Evolutionary conservation across 306 rosid species (phyloP).

Genomic region (Prunus armeniaca): DNA sequence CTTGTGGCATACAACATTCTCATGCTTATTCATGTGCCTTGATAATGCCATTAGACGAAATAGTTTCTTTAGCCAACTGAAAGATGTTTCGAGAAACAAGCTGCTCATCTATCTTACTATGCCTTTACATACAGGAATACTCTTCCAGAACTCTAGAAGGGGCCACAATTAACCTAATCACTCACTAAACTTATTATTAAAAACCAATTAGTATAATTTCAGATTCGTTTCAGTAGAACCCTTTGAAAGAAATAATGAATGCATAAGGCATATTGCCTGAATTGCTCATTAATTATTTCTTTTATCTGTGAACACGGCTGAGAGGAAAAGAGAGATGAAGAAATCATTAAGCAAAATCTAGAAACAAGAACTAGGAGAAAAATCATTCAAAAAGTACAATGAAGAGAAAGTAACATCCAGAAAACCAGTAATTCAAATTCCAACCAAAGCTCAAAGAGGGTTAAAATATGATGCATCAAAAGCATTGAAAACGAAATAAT

Average conservation of each 20-base stretch:
- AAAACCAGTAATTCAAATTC: neutral
- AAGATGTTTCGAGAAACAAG: neutral
- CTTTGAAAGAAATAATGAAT: neutral
- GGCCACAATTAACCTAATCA: neutral
- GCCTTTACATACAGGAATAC: neutral
- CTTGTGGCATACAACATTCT: neutral
- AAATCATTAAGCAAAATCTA: neutral
- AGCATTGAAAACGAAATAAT: neutral
- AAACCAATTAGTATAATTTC: neutral
- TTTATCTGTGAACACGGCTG: neutral
- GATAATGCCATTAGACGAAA: neutral
- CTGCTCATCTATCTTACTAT: neutral
- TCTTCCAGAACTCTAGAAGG: neutral
- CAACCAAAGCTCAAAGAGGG: neutral
- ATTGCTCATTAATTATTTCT: neutral
- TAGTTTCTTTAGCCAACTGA: neutral
- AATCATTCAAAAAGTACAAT: neutral
- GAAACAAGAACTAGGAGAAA: neutral
- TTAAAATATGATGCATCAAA: neutral
- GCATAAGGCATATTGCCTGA: neutral
- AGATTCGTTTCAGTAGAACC: neutral
- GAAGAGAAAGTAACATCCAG: neutral
- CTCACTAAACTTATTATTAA: neutral
- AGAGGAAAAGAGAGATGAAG: neutral
- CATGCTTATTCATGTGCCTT: neutral